phyloP scores from a whole-genome alignment of 169 alveolate genomes.

The Eimeria maxima region DNA sequence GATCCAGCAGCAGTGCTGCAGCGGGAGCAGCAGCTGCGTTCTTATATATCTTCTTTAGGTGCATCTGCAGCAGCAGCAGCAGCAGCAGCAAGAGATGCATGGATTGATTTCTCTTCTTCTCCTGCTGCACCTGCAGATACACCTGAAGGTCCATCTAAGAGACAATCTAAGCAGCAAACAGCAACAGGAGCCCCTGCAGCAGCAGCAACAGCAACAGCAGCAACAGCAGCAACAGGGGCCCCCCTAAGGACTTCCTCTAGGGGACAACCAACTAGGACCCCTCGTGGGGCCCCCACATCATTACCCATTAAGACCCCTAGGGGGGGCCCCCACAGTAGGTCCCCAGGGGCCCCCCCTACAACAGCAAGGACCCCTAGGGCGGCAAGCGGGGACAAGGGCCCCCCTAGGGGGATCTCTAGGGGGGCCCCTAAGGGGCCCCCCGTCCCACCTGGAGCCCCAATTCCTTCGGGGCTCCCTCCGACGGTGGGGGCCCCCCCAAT shows the following conservation, averaged over 20 bases:
- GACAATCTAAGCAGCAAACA: neutral
- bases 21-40: constrained; percentile 5
- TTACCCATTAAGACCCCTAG: neutral
- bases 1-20: neutral
- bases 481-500: constrained; percentile 13
- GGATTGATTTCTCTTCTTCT: neutral
- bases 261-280: neutral
- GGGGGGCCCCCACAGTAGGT: neutral
- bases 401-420: too few relatives aligned
- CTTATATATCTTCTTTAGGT: neutral
- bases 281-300: constrained; percentile 8
- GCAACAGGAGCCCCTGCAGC: neutral
- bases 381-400: too few relatives aligned
- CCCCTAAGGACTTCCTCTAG: neutral
- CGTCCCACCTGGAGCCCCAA: neutral
- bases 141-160: neutral
- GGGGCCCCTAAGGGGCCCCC: too few relatives aligned
- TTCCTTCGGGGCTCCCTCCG: too few relatives aligned
- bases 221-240: constrained; percentile 7
- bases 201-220: neutral
- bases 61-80: constrained; percentile 25
- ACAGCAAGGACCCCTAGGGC: too few relatives aligned
- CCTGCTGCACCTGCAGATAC: neutral
- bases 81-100: neutral
- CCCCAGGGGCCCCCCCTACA: neutral